Base-by-base conservation (phyloP, 169 alveolate genomes). In the Ichthyophthirius multifiliis region DNA sequence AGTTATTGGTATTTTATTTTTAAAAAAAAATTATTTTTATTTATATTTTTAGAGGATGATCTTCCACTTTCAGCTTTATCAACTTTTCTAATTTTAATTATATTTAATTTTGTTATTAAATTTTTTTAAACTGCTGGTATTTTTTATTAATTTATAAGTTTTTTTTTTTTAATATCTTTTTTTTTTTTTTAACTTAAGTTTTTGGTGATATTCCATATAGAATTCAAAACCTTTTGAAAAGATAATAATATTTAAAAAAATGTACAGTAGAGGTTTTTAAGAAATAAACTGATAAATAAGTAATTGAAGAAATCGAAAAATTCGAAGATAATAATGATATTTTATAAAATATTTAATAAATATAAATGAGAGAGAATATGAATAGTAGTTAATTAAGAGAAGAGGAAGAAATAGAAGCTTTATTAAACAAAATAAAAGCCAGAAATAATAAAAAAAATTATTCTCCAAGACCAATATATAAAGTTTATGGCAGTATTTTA, bases 141-240 rank as follows among this genome's bases (percentile, higher is more conserved):
- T 1, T n/a, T n/a, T 55, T 20, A 23, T 10, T 55, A 3, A 55
- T 15, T 6, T 20, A 2, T 1, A 47, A 47, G 65, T 18, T 2
- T 10, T n/a, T n/a, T 2, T 12, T n/a, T 4, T 47, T 47, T 47
- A 47, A 2, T 3, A 0, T 7, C 18, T 15, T 20, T 12, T 55
- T 20, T 55, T 27, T 7, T 55, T 55, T 55, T 20, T 10, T 2
- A 46, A n/a, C n/a, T n/a, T n/a, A 46, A 55, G 71, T 55, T 16
- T 18, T 55, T 7, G 71, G 71, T 20, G 71, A 55, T 55, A 55
- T 55, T 4, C 71, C 71, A 10, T 55, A 55, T 55, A 55, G 71
- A 55, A 16, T 55, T 4, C 10, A 10, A 27, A 55, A 20, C 3
- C 71, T 55, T 10, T 5, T 27, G 12, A 55, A 55, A 55, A 55